Conservation (phyloP, 805 yeast genomes). For the Grigorovia humatica region DNA sequence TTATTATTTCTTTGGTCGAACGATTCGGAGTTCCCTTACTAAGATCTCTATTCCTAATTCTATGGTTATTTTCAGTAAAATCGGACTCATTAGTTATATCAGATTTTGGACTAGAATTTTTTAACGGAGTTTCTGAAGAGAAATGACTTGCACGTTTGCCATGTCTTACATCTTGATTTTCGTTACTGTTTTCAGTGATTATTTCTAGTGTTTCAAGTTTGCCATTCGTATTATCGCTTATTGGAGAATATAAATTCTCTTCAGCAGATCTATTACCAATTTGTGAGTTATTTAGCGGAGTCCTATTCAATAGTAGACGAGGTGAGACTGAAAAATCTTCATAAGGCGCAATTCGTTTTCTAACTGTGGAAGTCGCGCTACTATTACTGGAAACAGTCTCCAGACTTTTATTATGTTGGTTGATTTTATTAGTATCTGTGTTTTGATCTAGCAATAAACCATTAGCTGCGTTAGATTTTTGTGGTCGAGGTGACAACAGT, state of each 20-base stretch:
- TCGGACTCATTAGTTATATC: too few relatives aligned
- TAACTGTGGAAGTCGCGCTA: background rate
- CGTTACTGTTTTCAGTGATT: background rate
- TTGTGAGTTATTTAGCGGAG: background rate
- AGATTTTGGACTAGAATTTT: too few relatives aligned
- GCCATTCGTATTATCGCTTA: background rate
- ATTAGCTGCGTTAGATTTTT: background rate
- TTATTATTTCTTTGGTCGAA: too few relatives aligned
- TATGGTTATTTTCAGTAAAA: too few relatives aligned
- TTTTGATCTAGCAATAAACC: background rate
- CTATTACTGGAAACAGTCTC: background rate
- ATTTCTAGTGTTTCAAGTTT: background rate
- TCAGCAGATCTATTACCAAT: slow-evolving; percentile 5
- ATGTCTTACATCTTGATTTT: too few relatives aligned
- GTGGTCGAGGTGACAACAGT: background rate
- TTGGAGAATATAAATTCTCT: background rate
- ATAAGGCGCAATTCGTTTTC: background rate
- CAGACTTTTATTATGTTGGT: background rate
- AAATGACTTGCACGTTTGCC: background rate
- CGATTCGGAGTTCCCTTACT: too few relatives aligned
- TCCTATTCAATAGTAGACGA: slow-evolving; percentile 3
- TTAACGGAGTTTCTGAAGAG: too few relatives aligned
- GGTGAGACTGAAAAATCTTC: slow-evolving; percentile 1
- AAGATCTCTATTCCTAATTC: too few relatives aligned
- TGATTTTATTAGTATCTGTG: background rate